A percentile compares a stretch with the other conserved stretches of the same genome.
Evolutionary conservation across 2,329 filamentous ascomycete species (phyloP).

Genomic region (Didymosphaeria variabile): DNA sequence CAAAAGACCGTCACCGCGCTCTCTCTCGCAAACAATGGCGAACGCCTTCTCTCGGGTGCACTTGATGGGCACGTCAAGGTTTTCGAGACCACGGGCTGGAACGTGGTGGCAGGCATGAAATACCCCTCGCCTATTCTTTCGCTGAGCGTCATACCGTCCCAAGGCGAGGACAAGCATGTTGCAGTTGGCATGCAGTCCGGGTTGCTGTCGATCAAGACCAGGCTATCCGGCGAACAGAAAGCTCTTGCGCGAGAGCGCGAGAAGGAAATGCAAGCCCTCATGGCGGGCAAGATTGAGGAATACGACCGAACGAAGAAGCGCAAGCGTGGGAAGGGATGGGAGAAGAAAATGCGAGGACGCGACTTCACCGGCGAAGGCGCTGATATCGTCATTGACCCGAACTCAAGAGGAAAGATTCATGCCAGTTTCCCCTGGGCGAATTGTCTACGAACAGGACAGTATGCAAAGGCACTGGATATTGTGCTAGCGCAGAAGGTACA

Average conservation of each 20-base stretch:
- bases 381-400: slow-evolving; percentile 86
- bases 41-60: slow-evolving; percentile 83
- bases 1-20: slow-evolving; percentile 97
- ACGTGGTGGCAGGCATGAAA: slow-evolving; percentile 93
- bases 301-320: slow-evolving; percentile 78
- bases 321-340: slow-evolving; percentile 66
- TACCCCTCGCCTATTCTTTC: slow-evolving; percentile 92
- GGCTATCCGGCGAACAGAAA: slow-evolving; percentile 85
- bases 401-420: slow-evolving; percentile 70
- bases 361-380: slow-evolving; percentile 85
- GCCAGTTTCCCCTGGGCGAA: slow-evolving; percentile 80
- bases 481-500: slow-evolving; percentile 65
- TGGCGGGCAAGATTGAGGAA: slow-evolving; percentile 79
- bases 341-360: slow-evolving; percentile 71
- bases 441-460: slow-evolving; percentile 80
- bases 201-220: slow-evolving; percentile 87
- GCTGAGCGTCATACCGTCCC: slow-evolving; percentile 75
- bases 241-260: slow-evolving; percentile 77
- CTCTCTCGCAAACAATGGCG: slow-evolving; percentile 80
- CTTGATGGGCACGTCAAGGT: slow-evolving; percentile 97
- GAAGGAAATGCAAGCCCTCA: slow-evolving; percentile 83
- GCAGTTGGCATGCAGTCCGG: slow-evolving; percentile 95
- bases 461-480: slow-evolving; percentile 78
- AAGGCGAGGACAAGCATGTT: slow-evolving; percentile 86
- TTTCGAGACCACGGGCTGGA: slow-evolving; percentile 93